Evolutionary conservation across 129 eudicot species (phyloP).

Genomic region (Chrysanthemum makinoi): DNA sequence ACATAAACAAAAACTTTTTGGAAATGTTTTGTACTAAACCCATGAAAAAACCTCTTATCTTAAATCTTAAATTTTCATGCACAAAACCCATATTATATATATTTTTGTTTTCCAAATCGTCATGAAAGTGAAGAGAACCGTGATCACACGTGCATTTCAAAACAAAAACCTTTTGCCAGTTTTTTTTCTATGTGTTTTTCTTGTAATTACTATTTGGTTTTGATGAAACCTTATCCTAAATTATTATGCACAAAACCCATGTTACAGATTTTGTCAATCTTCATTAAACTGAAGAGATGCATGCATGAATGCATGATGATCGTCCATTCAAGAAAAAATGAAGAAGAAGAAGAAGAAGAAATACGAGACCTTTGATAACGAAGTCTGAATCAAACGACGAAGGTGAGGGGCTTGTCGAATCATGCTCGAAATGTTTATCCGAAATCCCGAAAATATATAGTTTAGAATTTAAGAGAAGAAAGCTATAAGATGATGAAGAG

Average conservation of each 20-base stretch:
- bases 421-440: not conserved
- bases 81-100: not conserved
- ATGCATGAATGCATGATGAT: not conserved
- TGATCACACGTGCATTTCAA: not conserved
- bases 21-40: not conserved
- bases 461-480: not conserved
- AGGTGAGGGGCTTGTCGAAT: conserved; percentile 13
- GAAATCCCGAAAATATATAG: too few species aligned
- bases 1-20: not conserved
- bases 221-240: too few species aligned
- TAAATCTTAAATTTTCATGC: not conserved
- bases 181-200: too few species aligned
- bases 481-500: conserved; percentile 9
- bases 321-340: not conserved
- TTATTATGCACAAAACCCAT: not conserved
- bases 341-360: not conserved
- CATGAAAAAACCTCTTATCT: not conserved
- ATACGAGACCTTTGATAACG: conserved; percentile 25
- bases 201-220: too few species aligned
- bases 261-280: not conserved
- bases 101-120: not conserved
- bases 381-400: conserved; percentile 7
- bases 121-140: not conserved
- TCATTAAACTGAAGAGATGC: not conserved
- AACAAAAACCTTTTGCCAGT: too few species aligned